Base-by-base conservation (phyloP, 306 rosid genomes). In the Citrullus colocynthis region DNA sequence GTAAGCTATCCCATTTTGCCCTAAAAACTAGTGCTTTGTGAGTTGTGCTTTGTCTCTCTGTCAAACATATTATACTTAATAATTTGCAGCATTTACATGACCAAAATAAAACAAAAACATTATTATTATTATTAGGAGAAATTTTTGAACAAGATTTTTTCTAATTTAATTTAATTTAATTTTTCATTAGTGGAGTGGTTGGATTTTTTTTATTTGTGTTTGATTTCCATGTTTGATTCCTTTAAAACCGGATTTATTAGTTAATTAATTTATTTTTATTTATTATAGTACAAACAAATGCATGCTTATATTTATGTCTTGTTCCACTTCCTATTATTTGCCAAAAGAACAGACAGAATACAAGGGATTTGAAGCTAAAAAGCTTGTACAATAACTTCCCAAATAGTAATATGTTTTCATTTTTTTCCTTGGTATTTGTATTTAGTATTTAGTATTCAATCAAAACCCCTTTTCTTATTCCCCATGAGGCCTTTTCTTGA, bases 181-280 rank as follows among this genome's bases (percentile, higher is more conserved):
- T 7, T 73, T 17, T 77, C 77, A 63, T 78, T 84, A 89, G 96
- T 92, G 97, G 98, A 89, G 93, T 86, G 79, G 97, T 88, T 91
- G 96, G 54, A 9, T 44, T 69, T 6, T 69, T 64, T 67, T 18
- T 30, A 69, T 39, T 69, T 69, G 74, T 39, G 74, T 66, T 66
- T 66, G 86, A 91, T 86, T 87, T 85, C 83, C 91, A 88, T 87
- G 87, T 94, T 92, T 95, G 84, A 80, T 87, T 91, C 92, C 92
- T 84, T 83, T 85, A 88, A 89, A 90, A 79, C 92, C 82, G 91
- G 97, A 84, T 81, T 89, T 2, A 48, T 48, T 2, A 1, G 12
- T 48, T 48, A 1, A 48, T 48, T 48, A 11, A 48, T 48, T 41
- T 7, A 41, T 41, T 24, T 24, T 41, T 41, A 8, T 41, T 41